Conservation (phyloP, 495 filamentous ascomycete genomes). For the Xylaria grammica region DNA sequence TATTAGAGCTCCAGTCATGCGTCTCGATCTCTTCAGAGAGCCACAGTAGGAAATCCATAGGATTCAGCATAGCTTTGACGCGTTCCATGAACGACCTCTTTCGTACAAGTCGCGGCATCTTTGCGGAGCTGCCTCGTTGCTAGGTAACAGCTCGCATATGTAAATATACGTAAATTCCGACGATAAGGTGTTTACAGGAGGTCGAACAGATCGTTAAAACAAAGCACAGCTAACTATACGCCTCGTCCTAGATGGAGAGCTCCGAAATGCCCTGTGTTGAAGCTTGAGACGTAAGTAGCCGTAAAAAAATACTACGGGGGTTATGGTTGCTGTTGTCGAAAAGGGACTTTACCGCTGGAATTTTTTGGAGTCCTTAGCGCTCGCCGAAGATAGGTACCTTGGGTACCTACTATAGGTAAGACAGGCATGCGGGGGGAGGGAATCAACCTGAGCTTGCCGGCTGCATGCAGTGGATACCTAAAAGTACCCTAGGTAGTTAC, state of each 20-base stretch:
- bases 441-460: neutral
- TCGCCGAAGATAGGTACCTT: too few relatives aligned
- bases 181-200: neutral
- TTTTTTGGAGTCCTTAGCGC: too few relatives aligned
- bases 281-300: neutral
- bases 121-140: slow-evolving; percentile 18
- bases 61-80: slow-evolving; percentile 78
- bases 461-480: slow-evolving; percentile 1
- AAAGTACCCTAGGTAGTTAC: neutral
- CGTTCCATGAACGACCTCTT: slow-evolving; percentile 76
- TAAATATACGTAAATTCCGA: neutral
- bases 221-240: neutral
- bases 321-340: slow-evolving; percentile 1
- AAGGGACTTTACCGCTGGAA: neutral
- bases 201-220: neutral
- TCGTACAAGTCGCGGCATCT: slow-evolving; percentile 72
- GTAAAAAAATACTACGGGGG: slow-evolving; percentile 21
- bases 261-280: neutral
- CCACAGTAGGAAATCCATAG: slow-evolving; percentile 86
- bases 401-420: too few relatives aligned
- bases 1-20: slow-evolving; percentile 84
- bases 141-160: neutral
- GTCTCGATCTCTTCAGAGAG: slow-evolving; percentile 88
- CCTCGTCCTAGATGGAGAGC: neutral
- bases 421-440: too few relatives aligned